A percentile compares a stretch with the other conserved stretches of the same genome.
Conservation (phyloP, 2,329 filamentous ascomycete species). For the Trichoderma sp. region DNA sequence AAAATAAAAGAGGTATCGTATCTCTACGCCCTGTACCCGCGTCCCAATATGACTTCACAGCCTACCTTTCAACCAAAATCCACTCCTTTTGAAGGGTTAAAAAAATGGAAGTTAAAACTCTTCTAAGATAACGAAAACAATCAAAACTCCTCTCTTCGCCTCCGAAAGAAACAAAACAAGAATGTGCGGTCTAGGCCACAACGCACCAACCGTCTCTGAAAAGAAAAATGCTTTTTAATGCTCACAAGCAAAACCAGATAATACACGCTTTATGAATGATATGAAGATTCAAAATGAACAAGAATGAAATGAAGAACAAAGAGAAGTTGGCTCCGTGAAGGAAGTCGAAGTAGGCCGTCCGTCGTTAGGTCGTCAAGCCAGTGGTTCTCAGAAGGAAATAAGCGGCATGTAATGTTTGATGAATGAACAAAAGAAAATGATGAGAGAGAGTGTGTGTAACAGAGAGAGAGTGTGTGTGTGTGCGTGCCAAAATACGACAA, state of each 20-base stretch:
- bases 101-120: not conserved
- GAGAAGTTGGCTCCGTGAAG: slow-evolving; percentile 15
- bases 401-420: slow-evolving; percentile 6
- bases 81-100: not conserved
- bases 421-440: slow-evolving; percentile 8
- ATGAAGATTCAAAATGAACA: slow-evolving; percentile 4
- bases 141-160: slow-evolving; percentile 26
- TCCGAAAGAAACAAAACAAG: slow-evolving; percentile 7
- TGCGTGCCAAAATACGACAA: slow-evolving; percentile 33
- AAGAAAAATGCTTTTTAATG: slow-evolving; percentile 24
- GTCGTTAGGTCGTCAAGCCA: slow-evolving; percentile 29
- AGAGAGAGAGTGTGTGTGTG: not conserved
- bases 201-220: slow-evolving; percentile 3
- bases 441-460: slow-evolving; percentile 1
- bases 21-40: slow-evolving; percentile 10
- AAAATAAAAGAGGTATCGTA: slow-evolving; percentile 3
- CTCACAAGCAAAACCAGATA: slow-evolving; percentile 23
- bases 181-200: slow-evolving; percentile 17
- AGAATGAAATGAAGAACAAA: slow-evolving; percentile 11
- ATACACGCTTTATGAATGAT: slow-evolving; percentile 13
- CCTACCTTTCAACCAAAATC: slow-evolving; percentile 21
- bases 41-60: slow-evolving; percentile 24
- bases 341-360: slow-evolving; percentile 22
- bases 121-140: not conserved
- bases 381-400: slow-evolving; percentile 12